These are phyloP conservation scores for Helichrysum umbraculigerum DNA, from an alignment of 129 eudicot genomes.

Conservation along the genomic window DNA sequence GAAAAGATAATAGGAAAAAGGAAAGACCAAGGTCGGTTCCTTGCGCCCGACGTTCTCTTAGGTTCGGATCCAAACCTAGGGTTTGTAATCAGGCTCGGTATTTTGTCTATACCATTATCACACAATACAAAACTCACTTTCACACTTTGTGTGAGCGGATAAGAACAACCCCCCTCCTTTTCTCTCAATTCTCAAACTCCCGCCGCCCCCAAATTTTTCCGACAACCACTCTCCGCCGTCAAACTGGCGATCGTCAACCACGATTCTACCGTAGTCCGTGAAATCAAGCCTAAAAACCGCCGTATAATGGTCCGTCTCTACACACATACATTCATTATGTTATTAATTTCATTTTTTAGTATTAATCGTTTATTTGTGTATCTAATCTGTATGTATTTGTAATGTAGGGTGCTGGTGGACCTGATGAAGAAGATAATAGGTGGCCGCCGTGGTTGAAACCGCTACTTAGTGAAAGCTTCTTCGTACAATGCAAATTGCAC, in stretches of 20 bases:
- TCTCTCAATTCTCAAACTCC: conserved; percentile 17
- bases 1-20: conserved; percentile 35
- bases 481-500: conserved; percentile 74
- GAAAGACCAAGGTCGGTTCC: conserved; percentile 42
- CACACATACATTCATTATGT: not conserved
- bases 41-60: conserved; percentile 32
- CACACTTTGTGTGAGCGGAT: conserved; percentile 22
- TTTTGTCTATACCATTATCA: conserved; percentile 22
- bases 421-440: conserved; percentile 67
- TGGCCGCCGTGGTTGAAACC: conserved; percentile 96
- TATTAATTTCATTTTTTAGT: not conserved
- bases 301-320: conserved; percentile 55
- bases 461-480: conserved; percentile 63
- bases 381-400: conserved; percentile 1
- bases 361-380: not conserved
- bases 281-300: conserved; percentile 68
- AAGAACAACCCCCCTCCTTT: conserved; percentile 25
- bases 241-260: conserved; percentile 81
- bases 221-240: conserved; percentile 24
- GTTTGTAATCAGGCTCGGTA: conserved; percentile 20
- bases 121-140: conserved; percentile 13
- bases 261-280: conserved; percentile 44
- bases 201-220: not conserved
- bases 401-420: conserved; percentile 69
- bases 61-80: conserved; percentile 14